These are phyloP conservation scores for Euphorbia schlechtendalii DNA, from an alignment of 441 rosid species.

Conservation along the genomic window DNA sequence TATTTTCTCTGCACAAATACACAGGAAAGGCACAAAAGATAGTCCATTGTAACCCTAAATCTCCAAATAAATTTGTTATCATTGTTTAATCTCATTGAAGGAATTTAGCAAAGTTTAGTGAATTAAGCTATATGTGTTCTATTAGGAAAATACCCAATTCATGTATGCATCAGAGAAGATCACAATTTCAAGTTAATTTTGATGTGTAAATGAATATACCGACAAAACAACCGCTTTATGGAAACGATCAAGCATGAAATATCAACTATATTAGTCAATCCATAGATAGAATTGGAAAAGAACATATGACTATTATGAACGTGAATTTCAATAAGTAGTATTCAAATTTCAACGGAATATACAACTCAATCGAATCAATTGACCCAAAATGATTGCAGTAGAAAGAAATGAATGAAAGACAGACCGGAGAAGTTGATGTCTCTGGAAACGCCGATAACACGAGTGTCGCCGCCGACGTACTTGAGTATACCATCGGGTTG, in stretches of 20 bases:
- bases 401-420: no score
- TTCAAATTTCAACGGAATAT: neutral
- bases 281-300: neutral
- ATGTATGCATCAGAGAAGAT: neutral
- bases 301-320: neutral
- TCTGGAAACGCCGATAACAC: conserved; percentile 53
- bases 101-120: neutral
- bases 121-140: neutral
- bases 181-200: neutral
- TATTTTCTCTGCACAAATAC: neutral
- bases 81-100: neutral
- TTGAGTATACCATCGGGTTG: conserved; percentile 57
- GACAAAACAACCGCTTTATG: neutral
- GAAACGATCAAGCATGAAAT: neutral
- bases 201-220: neutral
- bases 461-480: conserved; percentile 89
- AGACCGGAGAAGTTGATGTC: conserved; percentile 49
- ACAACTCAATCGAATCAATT: neutral
- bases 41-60: neutral
- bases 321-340: neutral
- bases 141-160: neutral
- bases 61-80: neutral
- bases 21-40: neutral
- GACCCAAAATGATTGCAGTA: neutral
- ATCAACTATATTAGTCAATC: neutral